Base-by-base conservation (phyloP, 2,329 filamentous ascomycete species). In the Alternaria sp. region DNA sequence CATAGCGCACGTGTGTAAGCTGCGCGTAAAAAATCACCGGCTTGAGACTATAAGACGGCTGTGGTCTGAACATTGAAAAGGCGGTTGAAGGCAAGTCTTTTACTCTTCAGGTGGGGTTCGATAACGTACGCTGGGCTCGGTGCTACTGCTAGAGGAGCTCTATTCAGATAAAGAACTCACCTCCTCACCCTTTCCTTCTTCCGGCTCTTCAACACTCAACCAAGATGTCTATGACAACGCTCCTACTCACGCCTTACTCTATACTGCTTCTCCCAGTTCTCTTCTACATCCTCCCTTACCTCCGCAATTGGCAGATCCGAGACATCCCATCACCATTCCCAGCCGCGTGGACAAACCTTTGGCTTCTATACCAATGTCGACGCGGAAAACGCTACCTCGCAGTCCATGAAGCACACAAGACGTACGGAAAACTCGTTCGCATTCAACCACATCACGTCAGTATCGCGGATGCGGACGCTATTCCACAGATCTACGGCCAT, bases 401-500 rank as follows among this genome's bases (percentile, higher is more conserved):
- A n/a, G 81, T 96, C n/a, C 83, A 96, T 69, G 78, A 87, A 34
- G 82, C 86, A 7, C 93, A 97, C 78, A 85, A 90, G 80, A 89
- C 88, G 70, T 81, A 90, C 41, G 93, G 93, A 3, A 88, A 88
- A n/a, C 78, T 97, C 1, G 88, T 97, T 23, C 85, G 93, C 34
- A 90, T 97, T 64, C 90, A 92, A 71, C 93, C 93, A 1, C 87
- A 93, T 69, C 93, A 97, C 70, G 84, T 96, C 67, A 93, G 90
- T 56, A 82, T 97, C 54, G 91, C 90, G 53, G 91, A 96, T 71
- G 88, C 90, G 28, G 84, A 84, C n/a, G 92, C 91, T 1, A 93
- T 97, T 53, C 83, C 84, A 13, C 78, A 83, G 44, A 86, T 96
- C 54, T 96, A 96, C 68, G 92, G 92, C 14, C 81, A 83, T 61